Evolutionary conservation across 306 rosid genomes (phyloP).

Genomic region (Quercus alba): DNA sequence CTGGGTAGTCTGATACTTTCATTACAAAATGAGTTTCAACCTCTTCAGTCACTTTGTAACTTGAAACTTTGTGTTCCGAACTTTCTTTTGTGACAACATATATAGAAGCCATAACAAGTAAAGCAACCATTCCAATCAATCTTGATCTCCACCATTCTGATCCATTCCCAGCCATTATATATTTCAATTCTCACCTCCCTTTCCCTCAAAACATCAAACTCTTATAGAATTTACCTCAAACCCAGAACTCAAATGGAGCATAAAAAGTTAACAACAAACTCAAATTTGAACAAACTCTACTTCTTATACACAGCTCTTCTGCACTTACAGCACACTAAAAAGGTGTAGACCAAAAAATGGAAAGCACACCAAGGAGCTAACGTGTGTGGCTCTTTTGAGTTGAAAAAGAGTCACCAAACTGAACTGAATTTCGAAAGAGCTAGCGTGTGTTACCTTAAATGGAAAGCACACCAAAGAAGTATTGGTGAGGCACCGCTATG

Average conservation of each 20-base stretch:
- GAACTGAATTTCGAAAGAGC: too few species aligned
- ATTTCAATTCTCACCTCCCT: not conserved
- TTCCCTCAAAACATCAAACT: not conserved
- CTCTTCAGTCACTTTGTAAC: constrained; percentile 26
- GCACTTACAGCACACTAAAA: too few species aligned
- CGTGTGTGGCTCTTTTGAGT: too few species aligned
- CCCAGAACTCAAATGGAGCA: not conserved
- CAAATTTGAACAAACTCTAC: too few species aligned
- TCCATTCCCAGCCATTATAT: constrained; percentile 5
- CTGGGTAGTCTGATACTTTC: constrained; percentile 48
- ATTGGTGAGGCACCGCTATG: too few species aligned
- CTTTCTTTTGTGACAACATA: constrained; percentile 60
- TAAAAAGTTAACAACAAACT: too few species aligned
- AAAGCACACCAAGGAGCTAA: too few species aligned
- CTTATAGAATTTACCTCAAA: not conserved
- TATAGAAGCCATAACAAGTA: constrained; percentile 30
- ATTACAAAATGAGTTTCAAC: constrained; percentile 25
- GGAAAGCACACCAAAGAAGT: too few species aligned
- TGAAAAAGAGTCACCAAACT: too few species aligned
- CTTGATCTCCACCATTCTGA: constrained; percentile 33
- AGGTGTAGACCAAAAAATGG: too few species aligned
- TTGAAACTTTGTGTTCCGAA: constrained; percentile 30
- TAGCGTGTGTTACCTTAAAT: too few species aligned
- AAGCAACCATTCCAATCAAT: constrained; percentile 32
- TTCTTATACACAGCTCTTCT: too few species aligned